phyloP scores from a whole-genome alignment of 441 rosid genomes.

The Rhodomyrtus psidioides region DNA sequence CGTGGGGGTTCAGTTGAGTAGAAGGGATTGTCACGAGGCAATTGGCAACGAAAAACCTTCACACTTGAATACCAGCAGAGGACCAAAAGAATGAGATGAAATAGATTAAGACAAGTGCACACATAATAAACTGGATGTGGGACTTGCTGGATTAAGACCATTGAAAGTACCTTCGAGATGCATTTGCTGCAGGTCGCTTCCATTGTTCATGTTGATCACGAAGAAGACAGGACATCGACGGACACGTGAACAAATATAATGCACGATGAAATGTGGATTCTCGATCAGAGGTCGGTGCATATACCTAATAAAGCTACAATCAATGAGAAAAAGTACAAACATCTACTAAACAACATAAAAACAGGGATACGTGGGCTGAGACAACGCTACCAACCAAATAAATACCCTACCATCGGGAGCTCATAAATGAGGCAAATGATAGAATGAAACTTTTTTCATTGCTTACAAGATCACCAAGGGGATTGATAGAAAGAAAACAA shows the following conservation, averaged over 20 bases:
- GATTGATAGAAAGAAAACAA: not conserved
- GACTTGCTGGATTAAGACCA: not conserved
- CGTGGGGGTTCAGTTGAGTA: conserved; percentile 69
- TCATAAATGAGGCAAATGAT: not conserved
- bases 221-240: conserved; percentile 71
- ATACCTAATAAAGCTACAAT: not conserved
- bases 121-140: not conserved
- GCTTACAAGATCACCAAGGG: not conserved
- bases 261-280: conserved; percentile 79
- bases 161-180: conserved; percentile 48
- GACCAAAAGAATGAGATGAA: not conserved
- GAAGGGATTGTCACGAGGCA: conserved; percentile 54
- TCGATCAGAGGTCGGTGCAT: conserved; percentile 56
- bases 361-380: not conserved
- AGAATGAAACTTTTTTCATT: not conserved
- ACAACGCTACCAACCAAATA: not conserved
- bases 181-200: conserved; percentile 46
- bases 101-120: not conserved
- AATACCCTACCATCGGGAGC: not conserved
- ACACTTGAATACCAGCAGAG: conserved; percentile 30
- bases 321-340: not conserved
- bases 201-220: conserved; percentile 89
- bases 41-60: conserved; percentile 79
- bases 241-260: conserved; percentile 73
- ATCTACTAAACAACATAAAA: not conserved